These are phyloP conservation scores for Ormosia emarginata DNA, from an alignment of 306 rosid species.

Conservation along the genomic window DNA sequence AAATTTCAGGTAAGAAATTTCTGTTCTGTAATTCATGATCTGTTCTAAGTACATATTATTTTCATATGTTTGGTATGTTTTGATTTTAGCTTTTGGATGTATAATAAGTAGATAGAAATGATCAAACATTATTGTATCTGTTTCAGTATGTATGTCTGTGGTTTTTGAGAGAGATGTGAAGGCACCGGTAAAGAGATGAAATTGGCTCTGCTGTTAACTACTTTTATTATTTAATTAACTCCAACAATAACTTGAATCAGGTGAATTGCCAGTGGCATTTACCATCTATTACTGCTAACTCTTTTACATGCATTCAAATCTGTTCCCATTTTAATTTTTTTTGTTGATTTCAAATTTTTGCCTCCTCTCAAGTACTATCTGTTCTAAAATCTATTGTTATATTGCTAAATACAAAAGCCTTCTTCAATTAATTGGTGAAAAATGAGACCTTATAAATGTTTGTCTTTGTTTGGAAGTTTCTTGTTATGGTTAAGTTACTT, in stretches of 20 bases:
- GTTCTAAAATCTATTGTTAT: not conserved
- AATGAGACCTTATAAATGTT: not conserved
- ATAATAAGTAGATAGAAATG: not conserved
- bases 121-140: not conserved
- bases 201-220: not conserved
- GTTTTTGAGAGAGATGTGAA: not conserved
- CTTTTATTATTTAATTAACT: not conserved
- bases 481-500: not conserved
- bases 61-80: not conserved
- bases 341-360: not conserved
- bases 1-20: constrained; percentile 41
- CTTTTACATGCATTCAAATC: not conserved
- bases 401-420: not conserved
- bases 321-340: not conserved
- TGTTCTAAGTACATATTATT: not conserved
- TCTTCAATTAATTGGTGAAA: not conserved
- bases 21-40: not conserved
- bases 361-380: not conserved
- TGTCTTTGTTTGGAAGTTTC: not conserved
- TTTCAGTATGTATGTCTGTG: not conserved
- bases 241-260: not conserved
- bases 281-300: not conserved
- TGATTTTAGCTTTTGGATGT: not conserved
- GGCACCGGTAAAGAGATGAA: not conserved
- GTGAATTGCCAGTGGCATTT: not conserved